Evolutionary conservation across 192 early-diverging fungal species (phyloP), one percentile per base, ranked within the genome.

Genomic region (Thamnidium elegans): DNA sequence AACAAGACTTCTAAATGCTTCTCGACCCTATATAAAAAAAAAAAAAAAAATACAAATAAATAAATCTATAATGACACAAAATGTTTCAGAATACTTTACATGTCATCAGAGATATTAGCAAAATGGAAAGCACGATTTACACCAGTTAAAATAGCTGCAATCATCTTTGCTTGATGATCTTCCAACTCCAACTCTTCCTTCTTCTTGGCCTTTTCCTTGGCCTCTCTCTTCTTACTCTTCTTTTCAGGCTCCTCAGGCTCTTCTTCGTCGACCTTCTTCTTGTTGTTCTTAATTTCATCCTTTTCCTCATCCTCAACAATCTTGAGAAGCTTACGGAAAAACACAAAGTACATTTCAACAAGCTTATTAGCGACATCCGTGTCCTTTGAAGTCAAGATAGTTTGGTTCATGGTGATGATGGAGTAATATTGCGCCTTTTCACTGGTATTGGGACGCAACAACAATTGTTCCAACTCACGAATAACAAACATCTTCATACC

Each of bases 71-170:
- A 48, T 43, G 19, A 26, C 14, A 11, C 32, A 52, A 39, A 36
- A 39, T 15, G 10, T 39, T 39, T 39, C 36, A 39, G 1, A 32
- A 19, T 21, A 4, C 6, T 34, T 67, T 73, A 89, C 77, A 84
- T 78, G 17, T 78, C 72, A 70, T 94, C 90, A 5, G 90, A 88
- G 23, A 97, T 78, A 67, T 92, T 86, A 23, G 92, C 78, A 63
- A 88, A 99, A 30, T 94, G 94, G 74, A 97, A 91, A 4, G 94
- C 92, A 52, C 97, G 93, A 71, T 98, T 96, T 30, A 99, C 85
- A 60, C 97, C 97, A 0, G 95, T 97, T 50, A 99, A 75, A 21
- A 97, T 79, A 3, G 91, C 94, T 14, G 89, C 88, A 76, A 98
- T 80, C 78, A 96, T 90, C 71, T 95, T 96, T 39, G 89, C 81